Evolutionary conservation across 768 basidiomycete genomes (phyloP).

Genomic region (Naematelia encephala): DNA sequence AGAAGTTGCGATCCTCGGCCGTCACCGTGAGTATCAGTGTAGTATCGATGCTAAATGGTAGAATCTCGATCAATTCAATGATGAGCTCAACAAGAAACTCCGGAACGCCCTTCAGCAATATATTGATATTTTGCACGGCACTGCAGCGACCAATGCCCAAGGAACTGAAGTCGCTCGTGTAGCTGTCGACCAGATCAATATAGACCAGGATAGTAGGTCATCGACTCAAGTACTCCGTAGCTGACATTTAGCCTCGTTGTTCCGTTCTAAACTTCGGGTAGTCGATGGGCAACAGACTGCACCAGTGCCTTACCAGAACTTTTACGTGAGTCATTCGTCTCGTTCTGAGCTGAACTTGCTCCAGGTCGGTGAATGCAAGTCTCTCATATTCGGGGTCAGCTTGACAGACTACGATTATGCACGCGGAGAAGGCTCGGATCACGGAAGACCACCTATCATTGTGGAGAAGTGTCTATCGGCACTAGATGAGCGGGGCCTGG

Average conservation of each 20-base stretch:
- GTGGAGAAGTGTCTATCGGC: conserved; percentile 75
- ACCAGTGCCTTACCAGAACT: conserved; percentile 48
- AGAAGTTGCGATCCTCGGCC: conserved; percentile 76
- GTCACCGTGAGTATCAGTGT: conserved; percentile 63
- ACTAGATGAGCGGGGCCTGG: conserved; percentile 65
- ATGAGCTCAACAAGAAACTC: conserved; percentile 65
- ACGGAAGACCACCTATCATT: conserved; percentile 62
- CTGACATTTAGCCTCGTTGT: conserved; percentile 29
- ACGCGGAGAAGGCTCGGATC: conserved; percentile 67
- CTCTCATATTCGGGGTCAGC: conserved; percentile 84
- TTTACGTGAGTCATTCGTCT: conserved; percentile 56
- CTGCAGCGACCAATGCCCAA: conserved; percentile 70
- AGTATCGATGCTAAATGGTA: conserved; percentile 43
- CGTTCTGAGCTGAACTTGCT: conserved; percentile 68
- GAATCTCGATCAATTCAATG: conserved; percentile 77
- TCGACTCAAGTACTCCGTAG: not conserved
- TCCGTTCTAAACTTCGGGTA: conserved; percentile 23
- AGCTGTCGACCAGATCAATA: conserved; percentile 64
- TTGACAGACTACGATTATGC: conserved; percentile 85
- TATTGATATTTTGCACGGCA: conserved; percentile 76
- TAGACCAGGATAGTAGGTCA: conserved; percentile 64
- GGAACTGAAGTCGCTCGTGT: conserved; percentile 64
- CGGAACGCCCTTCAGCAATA: conserved; percentile 68
- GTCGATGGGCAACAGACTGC: conserved; percentile 17
- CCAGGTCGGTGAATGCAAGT: conserved; percentile 76